Conservation (phyloP, 306 rosid genomes). For the Prosopis cineraria region DNA sequence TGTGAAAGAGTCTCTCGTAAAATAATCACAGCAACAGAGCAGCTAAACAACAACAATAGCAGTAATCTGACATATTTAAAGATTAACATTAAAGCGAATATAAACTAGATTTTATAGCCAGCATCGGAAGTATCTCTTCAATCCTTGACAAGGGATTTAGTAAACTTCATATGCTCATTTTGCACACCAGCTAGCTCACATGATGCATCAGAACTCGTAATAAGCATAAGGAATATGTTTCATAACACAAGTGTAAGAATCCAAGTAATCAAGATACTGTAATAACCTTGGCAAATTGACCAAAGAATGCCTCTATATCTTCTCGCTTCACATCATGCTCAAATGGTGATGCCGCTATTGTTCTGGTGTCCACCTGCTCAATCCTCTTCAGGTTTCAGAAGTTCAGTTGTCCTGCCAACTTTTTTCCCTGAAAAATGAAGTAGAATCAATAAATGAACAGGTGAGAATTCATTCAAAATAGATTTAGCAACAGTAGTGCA, state of each 20-base stretch:
- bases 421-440: slow-evolving; percentile 52
- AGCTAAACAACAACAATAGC: neutral
- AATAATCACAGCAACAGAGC: neutral
- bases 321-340: slow-evolving; percentile 71
- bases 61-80: neutral
- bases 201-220: slow-evolving; percentile 8
- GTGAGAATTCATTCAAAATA: neutral
- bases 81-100: neutral
- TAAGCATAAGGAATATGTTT: neutral
- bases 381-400: slow-evolving; percentile 69
- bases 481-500: neutral
- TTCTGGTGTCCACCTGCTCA: slow-evolving; percentile 81
- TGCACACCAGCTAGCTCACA: neutral
- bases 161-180: neutral
- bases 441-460: neutral
- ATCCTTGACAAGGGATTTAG: neutral
- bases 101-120: neutral
- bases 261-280: slow-evolving; percentile 1
- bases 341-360: slow-evolving; percentile 82
- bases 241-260: neutral
- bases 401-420: slow-evolving; percentile 70
- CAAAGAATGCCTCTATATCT: slow-evolving; percentile 65
- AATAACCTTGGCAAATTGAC: slow-evolving; percentile 66
- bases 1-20: slow-evolving; percentile 3
- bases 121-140: neutral